Base-by-base conservation (phyloP, 164 flowering plant genomes). In the Piper betle region DNA sequence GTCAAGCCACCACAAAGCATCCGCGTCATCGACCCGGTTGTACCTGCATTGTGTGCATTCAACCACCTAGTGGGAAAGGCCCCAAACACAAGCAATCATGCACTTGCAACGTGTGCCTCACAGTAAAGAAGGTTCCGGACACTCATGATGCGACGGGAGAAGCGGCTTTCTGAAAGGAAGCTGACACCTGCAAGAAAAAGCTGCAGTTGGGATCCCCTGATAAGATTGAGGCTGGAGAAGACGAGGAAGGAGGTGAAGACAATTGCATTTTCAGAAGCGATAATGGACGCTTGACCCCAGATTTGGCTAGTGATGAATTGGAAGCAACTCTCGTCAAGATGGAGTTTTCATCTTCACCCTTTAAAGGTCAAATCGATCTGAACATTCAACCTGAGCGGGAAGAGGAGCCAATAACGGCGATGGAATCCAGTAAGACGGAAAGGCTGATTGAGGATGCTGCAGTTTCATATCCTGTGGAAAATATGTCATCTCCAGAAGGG, bases 1-100 rank as follows among this genome's bases (percentile, higher is more conserved):
- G 73, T 37, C 85, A 82, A 63, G 72, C 86, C 61, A 83, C 90
- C 33, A 84, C 91, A 57, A 91, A 72, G 75, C 96, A 91, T 70
- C 98, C 98, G 1, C 84, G 92, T 39, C 98, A 92, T 67, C 83
- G 80, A 64, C 82, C 84, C 56, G 98, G 96, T 37, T 91, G 98
- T 65, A 53, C 92, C 18, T 91, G 98, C 83, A 91, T 91, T 60
- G 98, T 88, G 43, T 91, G 98, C 79, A 87, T 91, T 66, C 98
- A 91, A 69, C 91, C n/a, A n/a, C n/a, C n/a, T n/a, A n/a, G n/a
- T n/a, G n/a, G n/a, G n/a, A n/a, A n/a, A n/a, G n/a, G n/a, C 94
- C 12, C 96, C 98, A 15, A 91, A 73, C 97, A 88, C 73, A 77
- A 78, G 66, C 87, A 69, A 54, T 69, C 81, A 2, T 91, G 98